phyloP scores from a whole-genome alignment of 176 grass and related monocot genomes.

The Saccharum officinarum region DNA sequence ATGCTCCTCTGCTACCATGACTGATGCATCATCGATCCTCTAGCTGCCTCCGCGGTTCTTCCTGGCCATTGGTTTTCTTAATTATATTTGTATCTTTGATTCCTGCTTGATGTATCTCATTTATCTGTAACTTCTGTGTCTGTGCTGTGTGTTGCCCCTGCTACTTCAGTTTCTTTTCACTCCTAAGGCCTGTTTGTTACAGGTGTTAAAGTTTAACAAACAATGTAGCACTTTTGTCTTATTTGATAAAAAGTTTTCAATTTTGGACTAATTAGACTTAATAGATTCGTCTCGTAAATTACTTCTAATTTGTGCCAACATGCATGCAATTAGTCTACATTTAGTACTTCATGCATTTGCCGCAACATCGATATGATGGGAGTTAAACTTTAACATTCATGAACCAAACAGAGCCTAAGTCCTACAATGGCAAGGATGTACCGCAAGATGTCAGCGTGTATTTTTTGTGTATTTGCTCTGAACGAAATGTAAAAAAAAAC shows the following conservation, averaged over 20 bases:
- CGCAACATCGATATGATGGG: too few species aligned
- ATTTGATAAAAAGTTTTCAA: too few species aligned
- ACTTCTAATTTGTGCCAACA: too few species aligned
- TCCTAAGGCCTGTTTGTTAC: neutral
- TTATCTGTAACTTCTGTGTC: neutral
- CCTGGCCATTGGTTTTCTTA: conserved; percentile 5
- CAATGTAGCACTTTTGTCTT: too few species aligned
- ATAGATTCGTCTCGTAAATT: too few species aligned
- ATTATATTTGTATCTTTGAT: too few species aligned
- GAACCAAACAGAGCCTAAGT: conserved; percentile 5
- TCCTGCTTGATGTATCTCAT: neutral
- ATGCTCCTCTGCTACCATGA: conserved; percentile 66
- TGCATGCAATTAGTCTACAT: too few species aligned
- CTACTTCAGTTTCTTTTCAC: neutral
- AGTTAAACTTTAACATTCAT: too few species aligned
- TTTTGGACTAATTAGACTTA: too few species aligned
- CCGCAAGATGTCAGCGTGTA: neutral
- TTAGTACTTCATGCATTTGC: too few species aligned
- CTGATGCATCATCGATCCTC: neutral
- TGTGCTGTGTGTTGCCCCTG: neutral
- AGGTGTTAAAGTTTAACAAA: too few species aligned
- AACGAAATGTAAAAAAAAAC: neutral
- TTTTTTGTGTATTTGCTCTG: neutral
- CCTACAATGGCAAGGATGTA: conserved; percentile 42
- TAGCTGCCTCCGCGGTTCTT: conserved; percentile 5